phyloP scores from a whole-genome alignment of 805 yeast genomes.

The Yamadazyma takamatsuzukensis region DNA sequence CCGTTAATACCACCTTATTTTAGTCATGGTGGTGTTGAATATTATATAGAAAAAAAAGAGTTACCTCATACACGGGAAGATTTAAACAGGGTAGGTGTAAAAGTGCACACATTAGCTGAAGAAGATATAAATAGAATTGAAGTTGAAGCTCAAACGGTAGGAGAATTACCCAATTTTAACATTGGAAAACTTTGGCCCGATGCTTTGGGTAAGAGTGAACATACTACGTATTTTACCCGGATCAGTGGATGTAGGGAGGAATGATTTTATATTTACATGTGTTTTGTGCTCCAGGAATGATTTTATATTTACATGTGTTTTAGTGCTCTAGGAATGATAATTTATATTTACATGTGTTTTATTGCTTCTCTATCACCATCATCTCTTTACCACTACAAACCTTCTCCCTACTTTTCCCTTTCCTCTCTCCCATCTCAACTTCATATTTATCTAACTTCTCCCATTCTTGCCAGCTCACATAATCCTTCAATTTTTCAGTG shows the following conservation, averaged over 20 bases:
- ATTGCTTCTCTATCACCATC: conserved; percentile 45
- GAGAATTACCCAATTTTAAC: conserved; percentile 1
- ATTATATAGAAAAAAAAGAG: conserved; percentile 37
- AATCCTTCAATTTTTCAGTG: conserved; percentile 10
- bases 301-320: conserved; percentile 22
- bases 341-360: conserved; percentile 22
- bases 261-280: conserved; percentile 10
- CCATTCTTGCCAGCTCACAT: conserved; percentile 69
- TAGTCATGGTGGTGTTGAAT: conserved; percentile 50
- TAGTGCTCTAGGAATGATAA: no score
- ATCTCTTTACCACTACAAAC: conserved; percentile 46
- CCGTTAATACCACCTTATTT: conserved; percentile 57
- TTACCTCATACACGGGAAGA: conserved; percentile 33
- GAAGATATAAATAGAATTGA: no score
- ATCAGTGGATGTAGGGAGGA: conserved; percentile 27
- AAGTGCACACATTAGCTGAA: background rate
- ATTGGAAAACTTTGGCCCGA: conserved; percentile 17
- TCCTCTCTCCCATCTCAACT: conserved; percentile 39
- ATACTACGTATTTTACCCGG: conserved; percentile 26
- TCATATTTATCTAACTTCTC: conserved; percentile 52
- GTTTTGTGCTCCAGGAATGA: no score
- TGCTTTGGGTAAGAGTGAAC: conserved; percentile 24
- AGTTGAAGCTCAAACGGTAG: background rate
- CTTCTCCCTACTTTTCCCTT: conserved; percentile 59
- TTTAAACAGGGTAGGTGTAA: conserved; percentile 12